These are phyloP conservation scores for Candida qinlingensis DNA, from an alignment of 805 yeast genomes.

Conservation along the genomic window DNA sequence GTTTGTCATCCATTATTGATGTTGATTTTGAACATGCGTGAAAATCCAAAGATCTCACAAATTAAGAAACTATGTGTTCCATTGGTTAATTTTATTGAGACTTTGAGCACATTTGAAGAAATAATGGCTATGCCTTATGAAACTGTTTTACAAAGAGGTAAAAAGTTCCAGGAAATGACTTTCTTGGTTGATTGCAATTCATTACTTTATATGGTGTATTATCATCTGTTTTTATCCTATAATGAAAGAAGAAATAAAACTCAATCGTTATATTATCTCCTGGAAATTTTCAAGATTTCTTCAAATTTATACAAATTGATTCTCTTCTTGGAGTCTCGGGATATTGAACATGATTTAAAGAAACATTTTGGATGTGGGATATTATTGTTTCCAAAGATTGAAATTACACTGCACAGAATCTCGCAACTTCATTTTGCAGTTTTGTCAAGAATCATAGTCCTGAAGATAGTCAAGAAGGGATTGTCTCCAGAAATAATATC, in stretches of 20 bases:
- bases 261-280: conserved; percentile 12
- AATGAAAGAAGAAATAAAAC: conserved; percentile 10
- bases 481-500: conserved; percentile 1
- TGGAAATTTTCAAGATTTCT: conserved; percentile 5
- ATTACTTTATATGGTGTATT: conserved; percentile 18
- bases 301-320: conserved; percentile 8
- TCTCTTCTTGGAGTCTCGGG: conserved; percentile 14
- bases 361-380: conserved; percentile 20
- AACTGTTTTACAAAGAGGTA: conserved; percentile 14
- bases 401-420: conserved; percentile 16
- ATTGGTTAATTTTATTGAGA: conserved; percentile 6
- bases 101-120: conserved; percentile 8
- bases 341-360: conserved; percentile 12
- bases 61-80: conserved; percentile 12
- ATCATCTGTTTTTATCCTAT: conserved; percentile 19
- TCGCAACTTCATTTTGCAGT: conserved; percentile 16
- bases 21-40: conserved; percentile 15
- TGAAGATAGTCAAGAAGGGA: conserved; percentile 10
- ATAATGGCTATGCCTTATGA: conserved; percentile 15
- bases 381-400: conserved; percentile 19
- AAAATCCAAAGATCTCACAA: conserved; percentile 11
- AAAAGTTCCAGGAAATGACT: conserved; percentile 10
- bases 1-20: conserved; percentile 16
- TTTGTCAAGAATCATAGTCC: conserved; percentile 15
- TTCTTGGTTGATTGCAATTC: conserved; percentile 11